phyloP scores from a whole-genome alignment of 2,329 filamentous ascomycete species.

The Aspergillus novoparasiticus region DNA sequence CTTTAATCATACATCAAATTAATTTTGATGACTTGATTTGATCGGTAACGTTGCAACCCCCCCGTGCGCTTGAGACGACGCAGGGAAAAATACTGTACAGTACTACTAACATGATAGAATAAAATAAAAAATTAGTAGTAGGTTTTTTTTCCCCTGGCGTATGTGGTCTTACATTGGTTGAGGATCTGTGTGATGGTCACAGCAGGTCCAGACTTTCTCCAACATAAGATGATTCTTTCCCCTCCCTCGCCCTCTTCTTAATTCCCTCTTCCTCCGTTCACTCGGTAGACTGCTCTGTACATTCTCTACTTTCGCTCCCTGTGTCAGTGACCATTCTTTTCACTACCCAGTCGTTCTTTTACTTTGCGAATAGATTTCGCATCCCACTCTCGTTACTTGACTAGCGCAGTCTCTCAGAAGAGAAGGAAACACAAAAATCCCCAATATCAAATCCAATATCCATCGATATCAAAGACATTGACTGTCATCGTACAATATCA shows the following conservation, averaged over 20 bases:
- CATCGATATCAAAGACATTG: conserved; percentile 22
- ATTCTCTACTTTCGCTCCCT: conserved; percentile 10
- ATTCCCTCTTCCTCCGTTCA: conserved; percentile 15
- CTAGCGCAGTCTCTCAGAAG: conserved; percentile 10
- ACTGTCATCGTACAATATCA: conserved; percentile 20
- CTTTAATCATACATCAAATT: conserved; percentile 8
- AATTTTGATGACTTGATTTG: not conserved
- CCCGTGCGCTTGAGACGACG: conserved; percentile 1
- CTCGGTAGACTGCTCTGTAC: conserved; percentile 17
- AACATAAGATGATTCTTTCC: not conserved
- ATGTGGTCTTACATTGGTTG: not conserved
- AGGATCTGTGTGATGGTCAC: too few relatives aligned
- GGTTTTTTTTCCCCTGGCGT: not conserved
- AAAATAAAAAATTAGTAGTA: too few relatives aligned
- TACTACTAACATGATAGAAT: too few relatives aligned
- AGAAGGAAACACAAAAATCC: not conserved
- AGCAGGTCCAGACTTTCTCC: too few relatives aligned
- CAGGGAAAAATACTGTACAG: too few relatives aligned
- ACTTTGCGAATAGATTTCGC: conserved; percentile 43
- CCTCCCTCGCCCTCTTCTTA: conserved; percentile 4
- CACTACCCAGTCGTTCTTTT: conserved; percentile 21
- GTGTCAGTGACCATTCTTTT: conserved; percentile 22
- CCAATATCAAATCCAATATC: not conserved
- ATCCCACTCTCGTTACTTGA: conserved; percentile 20
- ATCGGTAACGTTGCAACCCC: not conserved